phyloP scores from a whole-genome alignment of 1,284 basidiomycete genomes.

The Coriolopsis trogii region DNA sequence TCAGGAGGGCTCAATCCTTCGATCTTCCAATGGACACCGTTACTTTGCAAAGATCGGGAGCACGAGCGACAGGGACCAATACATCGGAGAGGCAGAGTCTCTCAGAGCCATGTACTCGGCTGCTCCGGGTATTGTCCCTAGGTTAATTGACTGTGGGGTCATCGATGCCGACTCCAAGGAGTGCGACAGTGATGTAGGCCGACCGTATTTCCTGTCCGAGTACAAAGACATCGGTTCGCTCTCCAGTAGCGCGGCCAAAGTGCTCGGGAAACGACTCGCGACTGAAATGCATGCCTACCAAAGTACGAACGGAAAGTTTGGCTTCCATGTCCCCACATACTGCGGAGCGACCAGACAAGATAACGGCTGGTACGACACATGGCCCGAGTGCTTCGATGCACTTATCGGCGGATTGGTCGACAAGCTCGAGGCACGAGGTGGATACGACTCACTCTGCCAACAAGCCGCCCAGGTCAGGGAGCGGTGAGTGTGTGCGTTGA shows the following conservation, averaged over 20 bases:
- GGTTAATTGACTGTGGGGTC: slow-evolving; percentile 55
- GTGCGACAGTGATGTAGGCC: slow-evolving; percentile 38
- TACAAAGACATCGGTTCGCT: slow-evolving; percentile 66
- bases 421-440: slow-evolving; percentile 51
- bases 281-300: slow-evolving; percentile 62
- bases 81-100: slow-evolving; percentile 72
- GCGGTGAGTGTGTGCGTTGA: slow-evolving; percentile 46
- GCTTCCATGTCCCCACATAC: slow-evolving; percentile 78
- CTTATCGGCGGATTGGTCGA: slow-evolving; percentile 70
- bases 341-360: slow-evolving; percentile 79
- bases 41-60: slow-evolving; percentile 68
- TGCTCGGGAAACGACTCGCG: slow-evolving; percentile 66
- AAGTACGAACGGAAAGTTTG: slow-evolving; percentile 64
- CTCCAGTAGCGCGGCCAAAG: slow-evolving; percentile 46
- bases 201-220: slow-evolving; percentile 75
- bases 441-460: slow-evolving; percentile 48
- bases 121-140: slow-evolving; percentile 70
- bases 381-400: slow-evolving; percentile 71
- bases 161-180: slow-evolving; percentile 36
- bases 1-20: slow-evolving; percentile 20
- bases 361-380: slow-evolving; percentile 76
- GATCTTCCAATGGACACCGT: slow-evolving; percentile 55
- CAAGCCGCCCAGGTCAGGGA: slow-evolving; percentile 59
- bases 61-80: slow-evolving; percentile 61
- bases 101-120: slow-evolving; percentile 64